Base-by-base conservation (phyloP, 257 asterid species). In the Solanum sitiens region DNA sequence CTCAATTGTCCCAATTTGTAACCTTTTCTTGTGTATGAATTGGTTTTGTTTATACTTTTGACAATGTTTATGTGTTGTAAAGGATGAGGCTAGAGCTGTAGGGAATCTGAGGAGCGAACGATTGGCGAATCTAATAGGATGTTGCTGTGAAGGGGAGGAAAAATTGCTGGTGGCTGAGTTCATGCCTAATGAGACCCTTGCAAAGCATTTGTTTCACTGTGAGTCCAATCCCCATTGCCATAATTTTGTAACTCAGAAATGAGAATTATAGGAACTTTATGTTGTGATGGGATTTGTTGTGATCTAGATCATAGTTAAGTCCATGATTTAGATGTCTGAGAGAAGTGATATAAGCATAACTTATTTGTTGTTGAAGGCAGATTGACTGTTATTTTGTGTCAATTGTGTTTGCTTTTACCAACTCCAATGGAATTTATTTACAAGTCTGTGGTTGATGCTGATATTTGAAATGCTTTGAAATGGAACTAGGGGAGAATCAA, bases 141-240 rank as follows among this genome's bases (percentile, higher is more conserved):
- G 80, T 68, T 92, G 94, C 87, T 87, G 88, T 47, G 91, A 91
- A 86, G 92, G 91, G 42, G 93, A 91, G 32, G 92, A 92, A 84
- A 91, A 93, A 71, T 83, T 92, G 87, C 87, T 91, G 91, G 93
- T 92, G 42, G 91, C 94, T 4, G 94, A 92, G 74, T 92, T 92
- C 77, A 91, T 91, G 94, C 93, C 93, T 59, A 89, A 91, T 67
- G 92, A 92, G 30, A 92, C 94, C 18, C 94, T 92, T 56, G 94
- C 94, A 27, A 92, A 82, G 87, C 94, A 92, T 89, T 89, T 92
- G 56, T 92, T 92, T 89, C 94, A 92, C 73, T 91, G 94, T 92
- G 63, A 91, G 94, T 86, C 73, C 63, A 53, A 53, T 65, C 65
- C 40, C 11, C 20, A 27, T 80, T 12, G 56, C 25, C 15, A 50